These are phyloP conservation scores for Eutypa lata DNA, from an alignment of 2,329 filamentous ascomycete species.

Conservation along the genomic window DNA sequence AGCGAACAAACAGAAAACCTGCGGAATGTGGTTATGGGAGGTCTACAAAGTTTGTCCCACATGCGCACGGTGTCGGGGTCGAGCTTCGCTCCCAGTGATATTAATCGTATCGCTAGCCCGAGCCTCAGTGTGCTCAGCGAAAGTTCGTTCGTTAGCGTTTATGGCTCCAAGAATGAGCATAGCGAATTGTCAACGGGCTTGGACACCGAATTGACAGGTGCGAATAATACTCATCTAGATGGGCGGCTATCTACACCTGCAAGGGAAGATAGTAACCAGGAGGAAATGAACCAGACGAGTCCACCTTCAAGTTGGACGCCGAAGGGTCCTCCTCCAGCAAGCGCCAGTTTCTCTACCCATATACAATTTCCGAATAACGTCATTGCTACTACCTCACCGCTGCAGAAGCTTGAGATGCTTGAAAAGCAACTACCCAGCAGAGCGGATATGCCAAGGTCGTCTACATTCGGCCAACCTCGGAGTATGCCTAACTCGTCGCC, in stretches of 20 bases:
- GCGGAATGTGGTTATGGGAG: slow-evolving; percentile 55
- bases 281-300: slow-evolving; percentile 17
- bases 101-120: slow-evolving; percentile 50
- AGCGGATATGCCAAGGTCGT: slow-evolving; percentile 27
- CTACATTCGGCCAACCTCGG: slow-evolving; percentile 20
- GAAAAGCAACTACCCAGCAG: slow-evolving; percentile 27
- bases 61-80: slow-evolving; percentile 46
- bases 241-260: slow-evolving; percentile 18
- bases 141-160: slow-evolving; percentile 65
- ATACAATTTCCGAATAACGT: slow-evolving; percentile 46
- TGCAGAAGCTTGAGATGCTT: slow-evolving; percentile 48
- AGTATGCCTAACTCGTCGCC: slow-evolving; percentile 14
- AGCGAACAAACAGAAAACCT: slow-evolving; percentile 60
- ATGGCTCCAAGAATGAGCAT: slow-evolving; percentile 39
- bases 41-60: slow-evolving; percentile 46
- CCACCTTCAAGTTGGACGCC: slow-evolving; percentile 19
- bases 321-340: slow-evolving; percentile 30
- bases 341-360: slow-evolving; percentile 28
- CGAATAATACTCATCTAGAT: slow-evolving; percentile 20
- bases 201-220: slow-evolving; percentile 12
- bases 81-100: slow-evolving; percentile 32
- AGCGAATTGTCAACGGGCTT: slow-evolving; percentile 9
- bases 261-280: slow-evolving; percentile 8
- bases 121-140: slow-evolving; percentile 63
- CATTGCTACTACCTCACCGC: slow-evolving; percentile 43